Percentiles rank a stretch among this genome's conserved stretches.
Conservation (phyloP, 306 rosid genomes). For the Prunus davidiana region DNA sequence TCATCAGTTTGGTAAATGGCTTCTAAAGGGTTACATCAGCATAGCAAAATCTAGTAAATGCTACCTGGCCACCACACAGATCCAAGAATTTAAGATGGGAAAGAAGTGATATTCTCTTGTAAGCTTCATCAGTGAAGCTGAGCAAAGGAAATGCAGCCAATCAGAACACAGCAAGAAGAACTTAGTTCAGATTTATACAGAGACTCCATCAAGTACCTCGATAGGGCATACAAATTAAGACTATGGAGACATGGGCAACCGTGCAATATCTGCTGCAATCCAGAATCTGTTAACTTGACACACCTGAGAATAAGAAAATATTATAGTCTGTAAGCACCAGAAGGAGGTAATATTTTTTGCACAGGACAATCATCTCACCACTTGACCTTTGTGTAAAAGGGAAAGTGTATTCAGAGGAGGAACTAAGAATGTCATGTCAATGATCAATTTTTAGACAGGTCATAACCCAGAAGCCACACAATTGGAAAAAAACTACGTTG, state of each 20-base stretch:
- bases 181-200: background rate
- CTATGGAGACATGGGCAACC: conserved; percentile 54
- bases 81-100: conserved; percentile 57
- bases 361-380: conserved; percentile 4
- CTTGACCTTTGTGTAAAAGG: background rate
- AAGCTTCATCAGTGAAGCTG: conserved; percentile 76
- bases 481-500: background rate
- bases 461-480: background rate
- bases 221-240: conserved; percentile 79
- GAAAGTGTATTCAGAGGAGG: background rate
- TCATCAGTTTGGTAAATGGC: conserved; percentile 10
- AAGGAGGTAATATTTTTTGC: conserved; percentile 9
- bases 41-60: conserved; percentile 3
- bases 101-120: conserved; percentile 53
- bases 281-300: conserved; percentile 61
- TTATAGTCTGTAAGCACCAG: conserved; percentile 17
- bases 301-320: conserved; percentile 47
- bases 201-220: conserved; percentile 50
- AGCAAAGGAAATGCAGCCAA: conserved; percentile 22
- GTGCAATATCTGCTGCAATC: conserved; percentile 56
- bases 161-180: conserved; percentile 15
- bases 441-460: background rate
- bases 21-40: conserved; percentile 4
- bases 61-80: conserved; percentile 88
- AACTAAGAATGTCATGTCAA: background rate